Evolutionary conservation across 2,329 filamentous ascomycete genomes (phyloP), one percentile per base, ranked within the genome.

Genomic region (Cyphellophora attinorum): DNA sequence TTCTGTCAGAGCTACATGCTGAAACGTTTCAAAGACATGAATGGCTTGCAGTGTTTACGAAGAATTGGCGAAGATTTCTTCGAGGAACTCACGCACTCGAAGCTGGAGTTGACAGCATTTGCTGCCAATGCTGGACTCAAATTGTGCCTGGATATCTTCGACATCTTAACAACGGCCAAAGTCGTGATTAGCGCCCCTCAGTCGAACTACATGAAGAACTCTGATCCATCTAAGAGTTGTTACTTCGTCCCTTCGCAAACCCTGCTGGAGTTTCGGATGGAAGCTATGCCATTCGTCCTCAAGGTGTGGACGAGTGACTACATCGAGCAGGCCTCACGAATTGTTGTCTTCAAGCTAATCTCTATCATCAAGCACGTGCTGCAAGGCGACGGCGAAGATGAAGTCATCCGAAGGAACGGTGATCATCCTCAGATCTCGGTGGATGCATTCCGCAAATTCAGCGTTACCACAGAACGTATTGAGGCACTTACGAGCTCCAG

Each of bases 361-460:
- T 82, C 86, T 19, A 89, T 94, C 30, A 65, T 98, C 38, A 84
- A 83, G 48, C 75, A 75, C 4, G 79, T 93, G 11, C 72, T 86
- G 8, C 72, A 77, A 38, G 81, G 75, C n/a, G 85, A 94, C 35
- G 69, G 74, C 37, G 91, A 98, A 55, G 59, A 66, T 6, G 70
- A 68, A 39, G 81, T 75, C 12, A 71, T 68, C 52, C 79, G 65
- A 51, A 76, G 70, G 37, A 59, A 67, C 6, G 81, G 85, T 32
- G 74, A 76, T 39, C 63, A 69, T 10, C 67, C 65, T 16, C 53
- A 60, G 32, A 55, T 66, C 34, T 57, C 58, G 19, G 61, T 67
- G 25, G 56, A 62, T 4, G 51, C 61, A 21, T 61, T 61, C 33
- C 73, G 65, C 42, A 60, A 62, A 12, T 79, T 77, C 54, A 63